These are phyloP conservation scores for Aspergillus mulundensis DNA, from an alignment of 495 filamentous ascomycete genomes.

Conservation along the genomic window DNA sequence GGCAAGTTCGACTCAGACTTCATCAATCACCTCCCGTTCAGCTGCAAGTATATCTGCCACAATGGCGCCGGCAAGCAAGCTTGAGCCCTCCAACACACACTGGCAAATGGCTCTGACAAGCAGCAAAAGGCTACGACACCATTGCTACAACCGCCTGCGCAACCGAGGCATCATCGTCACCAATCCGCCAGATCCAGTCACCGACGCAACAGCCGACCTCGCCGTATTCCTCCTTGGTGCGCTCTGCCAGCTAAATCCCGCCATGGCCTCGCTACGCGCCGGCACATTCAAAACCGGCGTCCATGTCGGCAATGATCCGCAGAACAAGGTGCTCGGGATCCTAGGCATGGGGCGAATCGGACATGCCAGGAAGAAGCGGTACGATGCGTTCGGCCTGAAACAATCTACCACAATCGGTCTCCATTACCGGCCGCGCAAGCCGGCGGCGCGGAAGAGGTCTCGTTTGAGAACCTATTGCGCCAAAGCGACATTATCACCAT, in stretches of 20 bases:
- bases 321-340: constrained; percentile 19
- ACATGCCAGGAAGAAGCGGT: constrained; percentile 33
- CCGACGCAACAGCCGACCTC: constrained; percentile 68
- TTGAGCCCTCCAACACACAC: constrained; percentile 13
- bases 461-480: constrained; percentile 36
- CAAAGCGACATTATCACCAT: constrained; percentile 59
- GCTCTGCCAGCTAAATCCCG: constrained; percentile 42
- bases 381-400: constrained; percentile 32
- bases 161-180: constrained; percentile 42
- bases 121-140: constrained; percentile 18
- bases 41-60: background rate
- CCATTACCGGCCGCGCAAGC: constrained; percentile 7
- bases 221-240: constrained; percentile 65
- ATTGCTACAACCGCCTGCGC: constrained; percentile 17
- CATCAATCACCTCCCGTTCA: background rate
- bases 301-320: too few species aligned
- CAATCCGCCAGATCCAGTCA: constrained; percentile 63
- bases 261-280: constrained; percentile 47
- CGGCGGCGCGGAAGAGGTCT: constrained; percentile 33
- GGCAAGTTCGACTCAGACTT: background rate
- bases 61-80: constrained; percentile 9
- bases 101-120: too few species aligned
- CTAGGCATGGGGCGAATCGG: background rate
- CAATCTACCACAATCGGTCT: constrained; percentile 56
- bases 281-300: background rate